Conservation (phyloP, 495 filamentous ascomycete genomes). For the Lasiosphaeriaceae sp. region DNA sequence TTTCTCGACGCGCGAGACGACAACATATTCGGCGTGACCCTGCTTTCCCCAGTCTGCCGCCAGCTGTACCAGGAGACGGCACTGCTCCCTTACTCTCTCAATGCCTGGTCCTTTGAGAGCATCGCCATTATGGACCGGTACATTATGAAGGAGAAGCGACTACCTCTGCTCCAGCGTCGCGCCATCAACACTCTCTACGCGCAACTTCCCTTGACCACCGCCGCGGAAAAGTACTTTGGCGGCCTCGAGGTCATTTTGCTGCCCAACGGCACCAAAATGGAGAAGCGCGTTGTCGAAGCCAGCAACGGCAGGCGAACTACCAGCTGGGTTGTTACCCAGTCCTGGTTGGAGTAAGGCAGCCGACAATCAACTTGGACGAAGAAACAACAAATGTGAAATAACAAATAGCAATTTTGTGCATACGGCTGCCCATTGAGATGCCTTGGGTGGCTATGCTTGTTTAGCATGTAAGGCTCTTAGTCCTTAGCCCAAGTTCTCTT, state of each 20-base stretch:
- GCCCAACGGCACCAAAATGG: conserved; percentile 11
- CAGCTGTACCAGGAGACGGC: conserved; percentile 31
- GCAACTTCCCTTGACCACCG: conserved; percentile 7
- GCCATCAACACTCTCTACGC: conserved; percentile 26
- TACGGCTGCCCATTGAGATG: too few relatives aligned
- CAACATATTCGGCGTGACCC: too few relatives aligned
- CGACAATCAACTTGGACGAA: too few relatives aligned
- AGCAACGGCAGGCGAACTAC: neutral
- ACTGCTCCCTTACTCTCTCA: conserved; percentile 26
- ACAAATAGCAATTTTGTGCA: too few relatives aligned
- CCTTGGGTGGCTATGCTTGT: too few relatives aligned
- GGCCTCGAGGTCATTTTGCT: conserved; percentile 20
- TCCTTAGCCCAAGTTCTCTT: too few relatives aligned
- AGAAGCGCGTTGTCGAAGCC: conserved; percentile 7
- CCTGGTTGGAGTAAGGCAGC: too few relatives aligned
- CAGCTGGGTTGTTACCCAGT: too few relatives aligned
- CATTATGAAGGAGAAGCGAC: conserved; percentile 25
- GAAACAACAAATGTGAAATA: too few relatives aligned
- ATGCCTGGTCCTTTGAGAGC: conserved; percentile 30
- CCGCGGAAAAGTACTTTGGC: conserved; percentile 20
- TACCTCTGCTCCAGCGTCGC: conserved; percentile 20
- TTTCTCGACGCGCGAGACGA: too few relatives aligned
- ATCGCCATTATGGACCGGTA: conserved; percentile 28
- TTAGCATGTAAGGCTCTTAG: too few relatives aligned
- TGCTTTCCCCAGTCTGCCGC: conserved; percentile 27